Evolutionary conservation across 345 rosid species (phyloP).

Genomic region (Salix arbutifolia): DNA sequence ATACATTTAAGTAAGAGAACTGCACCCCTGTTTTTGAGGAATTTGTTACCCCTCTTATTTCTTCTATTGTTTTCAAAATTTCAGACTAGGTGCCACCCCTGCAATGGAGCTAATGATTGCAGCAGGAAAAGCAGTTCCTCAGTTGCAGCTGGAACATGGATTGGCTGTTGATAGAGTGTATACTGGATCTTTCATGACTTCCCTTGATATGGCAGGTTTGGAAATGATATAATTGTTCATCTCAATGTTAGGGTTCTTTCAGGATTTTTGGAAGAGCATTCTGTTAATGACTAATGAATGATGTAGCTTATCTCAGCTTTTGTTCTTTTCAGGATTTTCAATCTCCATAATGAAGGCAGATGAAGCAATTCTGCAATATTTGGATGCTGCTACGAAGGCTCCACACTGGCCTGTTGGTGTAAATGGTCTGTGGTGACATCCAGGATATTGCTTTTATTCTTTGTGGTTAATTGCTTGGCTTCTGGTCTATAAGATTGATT

Average conservation of each 20-base stretch:
- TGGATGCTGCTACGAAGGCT: conserved; percentile 94
- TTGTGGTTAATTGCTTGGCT: neutral
- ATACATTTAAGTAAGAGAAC: neutral
- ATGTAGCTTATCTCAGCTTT: conserved; percentile 7
- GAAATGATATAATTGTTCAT: conserved; percentile 7
- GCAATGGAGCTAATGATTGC: conserved; percentile 93
- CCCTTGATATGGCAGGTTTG: conserved; percentile 97
- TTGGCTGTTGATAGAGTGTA: conserved; percentile 97
- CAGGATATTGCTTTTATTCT: conserved; percentile 6
- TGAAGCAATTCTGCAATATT: conserved; percentile 49
- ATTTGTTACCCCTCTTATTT: neutral
- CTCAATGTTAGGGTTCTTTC: neutral
- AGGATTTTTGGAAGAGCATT: neutral
- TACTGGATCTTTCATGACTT: conserved; percentile 94
- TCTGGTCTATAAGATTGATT: neutral
- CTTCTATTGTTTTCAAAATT: neutral
- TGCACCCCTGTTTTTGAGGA: neutral
- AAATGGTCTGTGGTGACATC: conserved; percentile 51
- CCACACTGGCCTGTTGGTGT: conserved; percentile 92
- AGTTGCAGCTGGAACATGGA: conserved; percentile 88
- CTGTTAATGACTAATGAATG: neutral
- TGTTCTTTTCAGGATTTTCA: conserved; percentile 65
- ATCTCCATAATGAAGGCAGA: conserved; percentile 93
- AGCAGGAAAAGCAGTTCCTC: conserved; percentile 85
- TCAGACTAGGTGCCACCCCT: conserved; percentile 91